Conservation (phyloP, 1,284 basidiomycete genomes). For the Cutaneotrichosporon mucoides region DNA sequence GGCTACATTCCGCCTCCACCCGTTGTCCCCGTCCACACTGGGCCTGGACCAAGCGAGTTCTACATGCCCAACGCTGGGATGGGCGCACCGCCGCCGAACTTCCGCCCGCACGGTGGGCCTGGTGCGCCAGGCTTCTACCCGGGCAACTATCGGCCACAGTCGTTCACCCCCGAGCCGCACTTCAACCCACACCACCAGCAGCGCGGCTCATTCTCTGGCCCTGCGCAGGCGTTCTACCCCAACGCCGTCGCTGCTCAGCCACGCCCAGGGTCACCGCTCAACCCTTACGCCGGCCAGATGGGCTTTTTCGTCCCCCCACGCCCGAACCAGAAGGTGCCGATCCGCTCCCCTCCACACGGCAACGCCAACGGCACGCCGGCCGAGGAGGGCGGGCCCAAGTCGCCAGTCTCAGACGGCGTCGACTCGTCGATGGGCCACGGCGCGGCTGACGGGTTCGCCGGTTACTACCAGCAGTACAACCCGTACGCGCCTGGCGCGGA, state of each 20-base stretch:
- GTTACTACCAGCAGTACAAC: constrained; percentile 21
- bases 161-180: constrained; percentile 15
- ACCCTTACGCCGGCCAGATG: constrained; percentile 20
- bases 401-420: constrained; percentile 12
- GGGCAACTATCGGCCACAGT: constrained; percentile 15
- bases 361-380: background rate
- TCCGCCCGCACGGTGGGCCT: constrained; percentile 27
- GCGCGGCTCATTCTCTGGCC: constrained; percentile 27
- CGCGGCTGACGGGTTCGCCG: constrained; percentile 1
- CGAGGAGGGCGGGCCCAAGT: constrained; percentile 3
- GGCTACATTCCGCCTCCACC: constrained; percentile 10
- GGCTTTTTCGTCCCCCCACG: constrained; percentile 34
- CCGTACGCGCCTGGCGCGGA: constrained; percentile 24
- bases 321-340: constrained; percentile 27
- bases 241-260: background rate
- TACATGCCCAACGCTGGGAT: constrained; percentile 55
- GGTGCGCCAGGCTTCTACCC: constrained; percentile 5
- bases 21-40: constrained; percentile 50
- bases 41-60: constrained; percentile 52
- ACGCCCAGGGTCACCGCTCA: constrained; percentile 26
- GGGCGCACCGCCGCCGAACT: constrained; percentile 54
- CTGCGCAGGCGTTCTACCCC: constrained; percentile 9
- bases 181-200: constrained; percentile 17
- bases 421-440: constrained; percentile 5
- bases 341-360: constrained; percentile 20